Conservation (phyloP, 1,284 basidiomycete species). For the Cryptococcus floricola region DNA sequence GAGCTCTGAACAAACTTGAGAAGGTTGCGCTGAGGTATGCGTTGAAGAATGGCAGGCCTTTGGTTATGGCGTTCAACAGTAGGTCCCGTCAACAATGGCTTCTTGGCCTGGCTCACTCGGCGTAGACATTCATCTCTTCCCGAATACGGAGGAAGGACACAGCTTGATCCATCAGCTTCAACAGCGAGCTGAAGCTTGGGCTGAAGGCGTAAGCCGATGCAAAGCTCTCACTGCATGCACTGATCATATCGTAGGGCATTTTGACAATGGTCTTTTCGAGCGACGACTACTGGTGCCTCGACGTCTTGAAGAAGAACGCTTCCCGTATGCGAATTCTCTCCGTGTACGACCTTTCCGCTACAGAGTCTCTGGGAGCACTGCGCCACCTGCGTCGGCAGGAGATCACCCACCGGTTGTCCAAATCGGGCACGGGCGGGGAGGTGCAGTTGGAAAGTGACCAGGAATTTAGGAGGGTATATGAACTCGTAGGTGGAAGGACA, state of each 20-base stretch:
- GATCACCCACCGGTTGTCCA: conserved; percentile 17
- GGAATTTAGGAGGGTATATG: conserved; percentile 56
- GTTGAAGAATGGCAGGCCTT: conserved; percentile 58
- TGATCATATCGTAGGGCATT: conserved; percentile 55
- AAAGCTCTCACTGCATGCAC: background rate
- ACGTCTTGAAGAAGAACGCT: conserved; percentile 56
- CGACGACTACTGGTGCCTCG: conserved; percentile 65
- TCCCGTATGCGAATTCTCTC: conserved; percentile 73
- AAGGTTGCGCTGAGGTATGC: conserved; percentile 71
- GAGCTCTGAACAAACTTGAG: conserved; percentile 79
- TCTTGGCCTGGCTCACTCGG: background rate
- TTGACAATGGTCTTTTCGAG: conserved; percentile 73
- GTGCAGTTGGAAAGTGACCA: conserved; percentile 40
- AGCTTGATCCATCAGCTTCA: conserved; percentile 76
- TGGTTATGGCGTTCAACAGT: conserved; percentile 69
- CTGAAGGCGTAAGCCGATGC: conserved; percentile 61
- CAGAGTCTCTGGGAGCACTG: conserved; percentile 63
- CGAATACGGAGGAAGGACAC: conserved; percentile 71
- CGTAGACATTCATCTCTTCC: conserved; percentile 65
- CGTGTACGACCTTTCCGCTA: conserved; percentile 63
- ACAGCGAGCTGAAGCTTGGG: conserved; percentile 78
- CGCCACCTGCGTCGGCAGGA: conserved; percentile 54
- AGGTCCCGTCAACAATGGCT: conserved; percentile 7
- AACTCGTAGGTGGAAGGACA: conserved; percentile 69
- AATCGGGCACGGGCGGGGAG: conserved; percentile 12